phyloP scores from a whole-genome alignment of 192 early-diverging fungal genomes.

The Chytriomyces hyalinus region DNA sequence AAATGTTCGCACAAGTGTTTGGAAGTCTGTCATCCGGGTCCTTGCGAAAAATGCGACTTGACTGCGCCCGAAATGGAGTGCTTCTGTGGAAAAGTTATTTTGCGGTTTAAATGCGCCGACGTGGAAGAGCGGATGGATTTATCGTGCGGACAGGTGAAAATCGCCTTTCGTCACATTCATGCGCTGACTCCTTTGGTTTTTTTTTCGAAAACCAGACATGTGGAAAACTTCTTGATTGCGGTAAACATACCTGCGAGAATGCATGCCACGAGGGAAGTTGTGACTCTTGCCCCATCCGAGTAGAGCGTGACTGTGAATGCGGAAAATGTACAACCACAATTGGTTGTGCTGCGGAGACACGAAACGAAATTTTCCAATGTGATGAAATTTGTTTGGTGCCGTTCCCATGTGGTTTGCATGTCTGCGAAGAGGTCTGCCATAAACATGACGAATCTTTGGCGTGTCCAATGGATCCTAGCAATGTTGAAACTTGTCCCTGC shows the following conservation, averaged over 20 bases:
- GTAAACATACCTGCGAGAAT: slow-evolving; percentile 75
- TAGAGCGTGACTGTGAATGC: slow-evolving; percentile 42
- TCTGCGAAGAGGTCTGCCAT: slow-evolving; percentile 49
- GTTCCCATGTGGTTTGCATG: slow-evolving; percentile 50
- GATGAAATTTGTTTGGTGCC: slow-evolving; percentile 32
- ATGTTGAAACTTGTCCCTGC: slow-evolving; percentile 47
- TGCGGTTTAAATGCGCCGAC: slow-evolving; percentile 77
- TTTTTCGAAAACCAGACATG: slow-evolving; percentile 51
- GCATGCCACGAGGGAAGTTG: slow-evolving; percentile 83
- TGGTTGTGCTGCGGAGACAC: slow-evolving; percentile 34
- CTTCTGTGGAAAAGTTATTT: slow-evolving; percentile 77
- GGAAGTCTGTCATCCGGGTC: slow-evolving; percentile 84
- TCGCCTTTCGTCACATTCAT: background rate
- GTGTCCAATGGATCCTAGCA: slow-evolving; percentile 55
- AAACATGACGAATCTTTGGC: slow-evolving; percentile 4
- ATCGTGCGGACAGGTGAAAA: slow-evolving; percentile 68
- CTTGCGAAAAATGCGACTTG: slow-evolving; percentile 87
- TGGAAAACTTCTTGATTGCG: slow-evolving; percentile 78
- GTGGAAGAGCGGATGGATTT: slow-evolving; percentile 68
- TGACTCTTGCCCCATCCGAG: slow-evolving; percentile 60
- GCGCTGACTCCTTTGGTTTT: background rate
- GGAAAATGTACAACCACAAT: slow-evolving; percentile 36
- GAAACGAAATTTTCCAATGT: slow-evolving; percentile 36
- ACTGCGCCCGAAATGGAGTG: slow-evolving; percentile 78
- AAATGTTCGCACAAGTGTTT: slow-evolving; percentile 81